A percentile compares a stretch with the other conserved stretches of the same genome.
These are phyloP conservation scores for Chenopodium formosanum DNA, from an alignment of 148 eudicot species.

Conservation along the genomic window DNA sequence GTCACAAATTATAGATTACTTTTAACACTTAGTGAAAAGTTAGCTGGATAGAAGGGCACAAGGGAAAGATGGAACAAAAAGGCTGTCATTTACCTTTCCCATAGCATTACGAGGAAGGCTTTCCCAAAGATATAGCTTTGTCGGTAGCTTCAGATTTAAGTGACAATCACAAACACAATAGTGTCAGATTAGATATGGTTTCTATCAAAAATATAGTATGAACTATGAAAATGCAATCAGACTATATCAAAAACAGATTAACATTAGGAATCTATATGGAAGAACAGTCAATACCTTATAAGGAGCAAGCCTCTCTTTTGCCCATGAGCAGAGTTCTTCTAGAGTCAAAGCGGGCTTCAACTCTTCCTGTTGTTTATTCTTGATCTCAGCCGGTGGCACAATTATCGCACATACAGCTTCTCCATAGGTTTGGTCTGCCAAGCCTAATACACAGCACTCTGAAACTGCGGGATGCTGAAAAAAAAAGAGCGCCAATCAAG, in stretches of 20 bases:
- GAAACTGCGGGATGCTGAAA: slow-evolving; percentile 79
- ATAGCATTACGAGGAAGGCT: slow-evolving; percentile 93
- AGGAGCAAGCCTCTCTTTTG: slow-evolving; percentile 92
- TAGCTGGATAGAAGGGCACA: background rate
- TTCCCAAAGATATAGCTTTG: slow-evolving; percentile 76
- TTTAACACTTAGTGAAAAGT: background rate
- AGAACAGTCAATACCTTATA: slow-evolving; percentile 63
- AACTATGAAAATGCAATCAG: background rate
- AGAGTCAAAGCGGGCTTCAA: slow-evolving; percentile 68
- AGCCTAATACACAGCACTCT: slow-evolving; percentile 93
- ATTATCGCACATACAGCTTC: slow-evolving; percentile 83
- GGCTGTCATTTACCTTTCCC: slow-evolving; percentile 74
- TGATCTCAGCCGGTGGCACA: slow-evolving; percentile 66
- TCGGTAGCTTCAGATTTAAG: slow-evolving; percentile 62
- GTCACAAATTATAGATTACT: background rate
- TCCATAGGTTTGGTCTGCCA: slow-evolving; percentile 80
- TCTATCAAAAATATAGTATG: background rate
- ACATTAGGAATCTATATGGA: background rate
- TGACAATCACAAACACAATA: background rate
- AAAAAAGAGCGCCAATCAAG: slow-evolving; percentile 10
- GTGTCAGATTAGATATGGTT: background rate
- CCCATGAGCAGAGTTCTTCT: slow-evolving; percentile 78
- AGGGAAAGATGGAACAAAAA: background rate
- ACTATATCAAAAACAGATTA: background rate
- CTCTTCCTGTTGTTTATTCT: slow-evolving; percentile 53